These are phyloP conservation scores for Barnettozyma sp. DNA, from an alignment of 805 yeast species.

Conservation along the genomic window DNA sequence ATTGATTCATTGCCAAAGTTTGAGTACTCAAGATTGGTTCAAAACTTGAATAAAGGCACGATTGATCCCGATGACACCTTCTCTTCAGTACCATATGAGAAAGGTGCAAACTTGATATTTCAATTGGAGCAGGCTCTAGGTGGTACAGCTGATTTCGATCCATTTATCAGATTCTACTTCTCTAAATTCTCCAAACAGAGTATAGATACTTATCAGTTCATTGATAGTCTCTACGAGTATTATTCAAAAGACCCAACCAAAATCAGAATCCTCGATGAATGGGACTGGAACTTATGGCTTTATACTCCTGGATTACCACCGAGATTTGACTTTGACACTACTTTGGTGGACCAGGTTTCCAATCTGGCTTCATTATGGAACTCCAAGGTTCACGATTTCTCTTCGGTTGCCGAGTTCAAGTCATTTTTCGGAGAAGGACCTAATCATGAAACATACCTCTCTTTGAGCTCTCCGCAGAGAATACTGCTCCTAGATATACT, in stretches of 20 bases:
- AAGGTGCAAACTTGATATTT: constrained; percentile 76
- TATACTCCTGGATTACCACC: constrained; percentile 85
- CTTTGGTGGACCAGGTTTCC: constrained; percentile 68
- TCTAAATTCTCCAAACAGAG: constrained; percentile 59
- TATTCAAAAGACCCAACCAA: constrained; percentile 36
- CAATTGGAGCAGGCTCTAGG: constrained; percentile 66
- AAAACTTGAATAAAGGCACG: constrained; percentile 56
- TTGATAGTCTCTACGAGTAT: constrained; percentile 67
- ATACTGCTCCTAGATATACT: constrained; percentile 73
- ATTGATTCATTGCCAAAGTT: constrained; percentile 56
- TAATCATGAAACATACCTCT: constrained; percentile 29
- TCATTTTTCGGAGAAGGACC: constrained; percentile 16
- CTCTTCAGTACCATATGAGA: constrained; percentile 84
- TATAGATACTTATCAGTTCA: constrained; percentile 74
- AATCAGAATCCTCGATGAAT: constrained; percentile 46
- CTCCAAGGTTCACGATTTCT: constrained; percentile 13
- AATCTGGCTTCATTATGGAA: constrained; percentile 61
- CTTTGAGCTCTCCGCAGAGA: constrained; percentile 67
- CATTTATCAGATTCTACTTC: constrained; percentile 76
- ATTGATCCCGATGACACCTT: constrained; percentile 86
- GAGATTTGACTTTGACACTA: constrained; percentile 72
- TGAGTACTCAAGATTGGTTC: constrained; percentile 58
- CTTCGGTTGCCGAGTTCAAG: constrained; percentile 12
- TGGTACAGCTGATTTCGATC: constrained; percentile 60
- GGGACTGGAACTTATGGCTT: constrained; percentile 86